Percentiles rank a stretch among this genome's conserved stretches.
Conservation (phyloP, 2,329 filamentous ascomycete genomes). For the Neonectria faginata region DNA sequence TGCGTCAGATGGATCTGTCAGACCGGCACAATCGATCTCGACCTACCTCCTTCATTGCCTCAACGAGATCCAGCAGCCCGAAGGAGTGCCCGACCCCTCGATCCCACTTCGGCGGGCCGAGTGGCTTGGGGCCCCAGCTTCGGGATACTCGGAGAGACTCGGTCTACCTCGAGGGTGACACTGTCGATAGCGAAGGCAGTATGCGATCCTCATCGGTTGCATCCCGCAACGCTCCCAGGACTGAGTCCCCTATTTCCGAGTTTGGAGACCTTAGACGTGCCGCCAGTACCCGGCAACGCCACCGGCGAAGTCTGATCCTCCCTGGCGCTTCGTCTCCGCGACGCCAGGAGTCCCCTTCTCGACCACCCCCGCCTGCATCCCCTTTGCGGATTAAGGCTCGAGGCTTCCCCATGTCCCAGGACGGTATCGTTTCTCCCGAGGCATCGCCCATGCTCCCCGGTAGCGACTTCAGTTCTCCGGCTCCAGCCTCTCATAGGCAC, state of each 20-base stretch:
- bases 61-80: constrained; percentile 89
- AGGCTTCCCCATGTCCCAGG: constrained; percentile 67
- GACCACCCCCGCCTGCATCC: constrained; percentile 82
- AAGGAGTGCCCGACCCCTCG: constrained; percentile 91
- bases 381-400: constrained; percentile 91
- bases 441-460: constrained; percentile 87
- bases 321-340: constrained; percentile 82
- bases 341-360: constrained; percentile 89
- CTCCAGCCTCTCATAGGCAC: constrained; percentile 70
- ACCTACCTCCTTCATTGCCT: constrained; percentile 69
- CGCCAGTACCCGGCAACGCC: constrained; percentile 83
- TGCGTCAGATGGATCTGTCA: constrained; percentile 56
- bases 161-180: constrained; percentile 84
- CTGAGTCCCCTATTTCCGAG: constrained; percentile 92
- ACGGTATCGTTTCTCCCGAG: constrained; percentile 83
- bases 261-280: constrained; percentile 80
- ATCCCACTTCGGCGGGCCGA: constrained; percentile 75
- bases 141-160: constrained; percentile 80
- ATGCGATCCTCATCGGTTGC: constrained; percentile 82
- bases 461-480: constrained; percentile 84
- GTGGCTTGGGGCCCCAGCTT: constrained; percentile 65
- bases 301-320: constrained; percentile 87
- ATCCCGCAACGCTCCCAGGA: constrained; percentile 74
- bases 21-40: constrained; percentile 55
- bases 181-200: constrained; percentile 88